A percentile compares a stretch with the other conserved stretches of the same genome.
Conservation (phyloP, 2,329 filamentous ascomycete genomes). For the Xenoacremonium recifei region DNA sequence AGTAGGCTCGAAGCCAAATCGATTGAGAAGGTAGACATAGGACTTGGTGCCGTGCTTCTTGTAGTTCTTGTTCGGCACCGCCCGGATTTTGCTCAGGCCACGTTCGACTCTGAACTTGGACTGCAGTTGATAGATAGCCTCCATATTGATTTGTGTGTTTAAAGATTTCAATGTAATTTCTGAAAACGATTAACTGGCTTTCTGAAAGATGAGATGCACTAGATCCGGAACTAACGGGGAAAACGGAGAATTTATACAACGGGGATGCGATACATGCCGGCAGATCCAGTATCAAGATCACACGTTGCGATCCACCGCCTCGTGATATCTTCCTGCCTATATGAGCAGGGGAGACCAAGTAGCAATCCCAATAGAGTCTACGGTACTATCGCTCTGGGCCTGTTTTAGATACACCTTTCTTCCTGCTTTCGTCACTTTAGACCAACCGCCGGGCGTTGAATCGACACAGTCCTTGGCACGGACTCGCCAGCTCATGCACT, state of each 20-base stretch:
- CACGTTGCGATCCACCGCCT: not conserved
- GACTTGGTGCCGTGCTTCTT: slow-evolving; percentile 5
- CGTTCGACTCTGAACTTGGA: slow-evolving; percentile 3
- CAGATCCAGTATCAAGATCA: not conserved
- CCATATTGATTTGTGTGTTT: slow-evolving; percentile 4
- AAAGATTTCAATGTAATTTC: too few species aligned
- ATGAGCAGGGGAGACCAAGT: not conserved
- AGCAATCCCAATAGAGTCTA: not conserved
- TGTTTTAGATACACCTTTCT: not conserved
- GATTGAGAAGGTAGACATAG: slow-evolving; percentile 6
- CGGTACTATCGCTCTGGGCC: not conserved
- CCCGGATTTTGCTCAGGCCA: slow-evolving; percentile 3
- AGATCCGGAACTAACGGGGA: not conserved
- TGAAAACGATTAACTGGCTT: too few species aligned
- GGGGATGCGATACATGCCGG: not conserved
- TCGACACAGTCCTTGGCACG: not conserved
- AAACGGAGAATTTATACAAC: not conserved
- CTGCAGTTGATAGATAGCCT: slow-evolving; percentile 3
- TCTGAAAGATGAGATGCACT: too few species aligned
- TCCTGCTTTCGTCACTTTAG: not conserved
- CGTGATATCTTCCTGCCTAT: not conserved
- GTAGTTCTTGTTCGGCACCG: slow-evolving; percentile 6
- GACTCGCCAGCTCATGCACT: not conserved
- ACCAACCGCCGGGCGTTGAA: not conserved
- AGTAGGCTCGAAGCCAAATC: slow-evolving; percentile 5